These are phyloP conservation scores for Malassezia caprae DNA, from an alignment of 1,284 basidiomycete species.

Conservation along the genomic window DNA sequence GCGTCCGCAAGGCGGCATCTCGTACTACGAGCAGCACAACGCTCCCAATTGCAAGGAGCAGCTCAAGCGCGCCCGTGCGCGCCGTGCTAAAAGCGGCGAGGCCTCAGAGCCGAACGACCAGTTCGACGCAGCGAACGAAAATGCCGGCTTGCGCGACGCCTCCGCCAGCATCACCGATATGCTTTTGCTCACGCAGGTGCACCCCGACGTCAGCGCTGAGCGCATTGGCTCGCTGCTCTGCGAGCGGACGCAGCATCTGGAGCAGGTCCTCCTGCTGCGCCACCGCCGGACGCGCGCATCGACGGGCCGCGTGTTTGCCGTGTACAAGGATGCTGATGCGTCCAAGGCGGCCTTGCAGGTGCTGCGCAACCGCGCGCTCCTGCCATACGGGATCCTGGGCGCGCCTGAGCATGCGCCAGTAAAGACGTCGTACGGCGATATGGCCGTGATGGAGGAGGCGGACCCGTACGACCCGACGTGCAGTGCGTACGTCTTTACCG, in stretches of 20 bases:
- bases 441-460: slow-evolving; percentile 14
- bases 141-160: slow-evolving; percentile 15
- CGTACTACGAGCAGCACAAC: slow-evolving; percentile 21
- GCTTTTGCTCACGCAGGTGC: slow-evolving; percentile 12
- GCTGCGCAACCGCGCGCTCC: background rate
- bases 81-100: background rate
- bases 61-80: slow-evolving; percentile 9
- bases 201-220: background rate
- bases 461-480: slow-evolving; percentile 17
- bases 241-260: background rate
- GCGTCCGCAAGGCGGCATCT: slow-evolving; percentile 17
- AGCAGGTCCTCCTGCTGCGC: slow-evolving; percentile 13
- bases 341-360: slow-evolving; percentile 1
- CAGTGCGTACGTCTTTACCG: slow-evolving; percentile 11
- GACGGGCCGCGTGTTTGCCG: background rate
- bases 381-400: slow-evolving; percentile 3
- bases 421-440: slow-evolving; percentile 11
- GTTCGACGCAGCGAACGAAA: slow-evolving; percentile 11
- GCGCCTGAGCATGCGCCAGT: background rate
- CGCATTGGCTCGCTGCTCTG: slow-evolving; percentile 4
- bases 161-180: slow-evolving; percentile 6
- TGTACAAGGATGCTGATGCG: slow-evolving; percentile 8
- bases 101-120: background rate
- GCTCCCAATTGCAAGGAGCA: slow-evolving; percentile 16
- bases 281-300: slow-evolving; percentile 5